These are phyloP conservation scores for Crucibulum laeve DNA, from an alignment of 768 basidiomycete genomes.

Conservation along the genomic window DNA sequence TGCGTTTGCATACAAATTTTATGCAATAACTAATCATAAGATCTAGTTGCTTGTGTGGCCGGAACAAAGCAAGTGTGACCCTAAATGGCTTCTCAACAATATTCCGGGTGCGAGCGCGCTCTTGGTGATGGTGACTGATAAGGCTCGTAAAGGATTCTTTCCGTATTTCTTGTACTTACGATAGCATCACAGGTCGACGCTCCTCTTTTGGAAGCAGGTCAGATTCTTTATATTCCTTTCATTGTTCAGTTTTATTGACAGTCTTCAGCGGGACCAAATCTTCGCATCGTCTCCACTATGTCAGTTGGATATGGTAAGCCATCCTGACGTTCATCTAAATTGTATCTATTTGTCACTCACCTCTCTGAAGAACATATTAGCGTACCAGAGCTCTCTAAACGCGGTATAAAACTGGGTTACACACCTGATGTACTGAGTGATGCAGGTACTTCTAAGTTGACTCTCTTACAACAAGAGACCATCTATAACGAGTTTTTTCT, in stretches of 20 bases:
- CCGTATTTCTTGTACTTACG: background rate
- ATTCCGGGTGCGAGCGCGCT: constrained; percentile 60
- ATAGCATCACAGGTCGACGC: constrained; percentile 51
- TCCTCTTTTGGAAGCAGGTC: constrained; percentile 65
- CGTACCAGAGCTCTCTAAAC: constrained; percentile 50
- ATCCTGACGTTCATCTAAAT: background rate
- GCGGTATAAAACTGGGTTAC: constrained; percentile 75
- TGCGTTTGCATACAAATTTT: constrained; percentile 13
- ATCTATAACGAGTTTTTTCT: background rate
- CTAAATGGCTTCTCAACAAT: constrained; percentile 73
- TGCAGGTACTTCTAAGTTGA: constrained; percentile 48
- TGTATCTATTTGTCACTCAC: background rate
- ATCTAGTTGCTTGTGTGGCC: constrained; percentile 38
- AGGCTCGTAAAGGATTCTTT: constrained; percentile 33
- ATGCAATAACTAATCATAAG: background rate
- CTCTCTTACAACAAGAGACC: background rate
- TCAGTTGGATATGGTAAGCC: constrained; percentile 80
- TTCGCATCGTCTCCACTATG: constrained; percentile 90
- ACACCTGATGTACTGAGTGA: constrained; percentile 94
- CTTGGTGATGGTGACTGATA: constrained; percentile 66
- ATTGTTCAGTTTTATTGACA: background rate
- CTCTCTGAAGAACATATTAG: constrained; percentile 71
- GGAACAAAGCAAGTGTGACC: constrained; percentile 51
- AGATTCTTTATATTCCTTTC: background rate
- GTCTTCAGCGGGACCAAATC: constrained; percentile 57